Base-by-base conservation (phyloP, 2,329 filamentous ascomycete species). In the Penicillium freii region DNA sequence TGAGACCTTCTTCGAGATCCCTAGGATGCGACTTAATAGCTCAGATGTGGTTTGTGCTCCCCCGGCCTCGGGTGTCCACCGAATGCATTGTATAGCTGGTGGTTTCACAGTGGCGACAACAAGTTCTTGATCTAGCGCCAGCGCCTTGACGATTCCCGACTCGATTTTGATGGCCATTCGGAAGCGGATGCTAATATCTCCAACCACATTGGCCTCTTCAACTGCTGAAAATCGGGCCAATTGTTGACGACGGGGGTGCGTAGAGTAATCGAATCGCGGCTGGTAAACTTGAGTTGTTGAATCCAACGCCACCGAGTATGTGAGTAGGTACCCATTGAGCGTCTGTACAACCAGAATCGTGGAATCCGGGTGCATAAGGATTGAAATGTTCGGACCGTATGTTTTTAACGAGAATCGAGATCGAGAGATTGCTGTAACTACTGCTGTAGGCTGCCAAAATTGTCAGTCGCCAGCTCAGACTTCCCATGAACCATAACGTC, bases 141-240 rank as follows among this genome's bases (percentile, higher is more conserved):
- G 78, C 11, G 90, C 91, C 68, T 87, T 90, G 65, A 87, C 87
- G 66, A 99, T 97, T 2, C 94, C 94, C 3, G 94, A 94, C 75
- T 99, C 94, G 19, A 99, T 91, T 72, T 96, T 95, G 70, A 99
- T 97, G 15, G 96, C 93, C 90, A 97, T 96, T 56, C 93, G 86
- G 75, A 99, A 99, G 11, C 91, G 89, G 48, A 99, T 83, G 67
- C 89, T 96, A 55, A 96, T 86, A 75, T 99, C 94, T 52, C 86
- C 85, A 50, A 96, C 87, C 4, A 91, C 91, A 48, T 83, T 83
- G 10, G 90, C 90, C 73, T 97, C 94, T 34, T 92, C 92, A 1
- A 89, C 85, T 0, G 90, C 90, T 74, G 89, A 85, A 33, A 77
- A 73, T 42, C 71, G 73, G 36, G 74, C 71, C 23, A 77, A 61